Evolutionary conservation across 495 filamentous ascomycete genomes (phyloP).

Genomic region (Eremomyces bilateralis): DNA sequence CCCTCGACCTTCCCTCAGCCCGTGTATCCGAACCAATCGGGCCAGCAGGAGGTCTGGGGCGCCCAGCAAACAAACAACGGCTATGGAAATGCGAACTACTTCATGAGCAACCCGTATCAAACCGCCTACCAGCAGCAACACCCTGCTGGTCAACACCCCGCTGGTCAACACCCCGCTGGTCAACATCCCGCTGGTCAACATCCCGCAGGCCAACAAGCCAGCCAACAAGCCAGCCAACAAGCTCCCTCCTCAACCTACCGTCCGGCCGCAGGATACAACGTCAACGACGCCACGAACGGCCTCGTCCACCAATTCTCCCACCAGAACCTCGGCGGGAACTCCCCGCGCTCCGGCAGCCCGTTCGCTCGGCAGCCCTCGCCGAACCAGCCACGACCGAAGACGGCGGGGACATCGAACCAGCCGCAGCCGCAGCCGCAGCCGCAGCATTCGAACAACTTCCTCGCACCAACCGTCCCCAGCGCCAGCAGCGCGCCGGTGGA

Average conservation of each 20-base stretch:
- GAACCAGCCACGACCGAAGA: slow-evolving; percentile 45
- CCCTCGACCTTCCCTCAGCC: slow-evolving; percentile 92
- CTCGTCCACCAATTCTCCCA: slow-evolving; percentile 92
- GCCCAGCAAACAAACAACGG: slow-evolving; percentile 28
- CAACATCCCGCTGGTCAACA: slow-evolving; percentile 5
- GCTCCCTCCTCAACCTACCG: no score
- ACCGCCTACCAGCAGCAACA: slow-evolving; percentile 37
- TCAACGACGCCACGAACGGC: slow-evolving; percentile 47
- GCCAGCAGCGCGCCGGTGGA: slow-evolving; percentile 19
- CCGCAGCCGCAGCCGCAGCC: background rate
- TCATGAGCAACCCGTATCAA: slow-evolving; percentile 42
- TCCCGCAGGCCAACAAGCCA: slow-evolving; percentile 12
- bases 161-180: slow-evolving; percentile 22
- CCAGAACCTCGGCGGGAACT: slow-evolving; percentile 58
- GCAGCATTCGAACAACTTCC: slow-evolving; percentile 38
- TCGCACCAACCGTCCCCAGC: slow-evolving; percentile 39
- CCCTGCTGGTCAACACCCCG: slow-evolving; percentile 27
- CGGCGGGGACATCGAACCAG: slow-evolving; percentile 42
- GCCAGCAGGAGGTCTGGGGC: slow-evolving; percentile 28
- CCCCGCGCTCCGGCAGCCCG: slow-evolving; percentile 36
- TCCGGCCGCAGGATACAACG: slow-evolving; percentile 4
- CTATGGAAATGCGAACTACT: slow-evolving; percentile 36
- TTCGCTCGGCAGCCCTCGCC: slow-evolving; percentile 52
- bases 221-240: slow-evolving; percentile 4
- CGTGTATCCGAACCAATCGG: slow-evolving; percentile 37